Evolutionary conservation across 805 yeast species (phyloP), one percentile per base, ranked within the genome.

Genomic region (Starmera dryadoides): DNA sequence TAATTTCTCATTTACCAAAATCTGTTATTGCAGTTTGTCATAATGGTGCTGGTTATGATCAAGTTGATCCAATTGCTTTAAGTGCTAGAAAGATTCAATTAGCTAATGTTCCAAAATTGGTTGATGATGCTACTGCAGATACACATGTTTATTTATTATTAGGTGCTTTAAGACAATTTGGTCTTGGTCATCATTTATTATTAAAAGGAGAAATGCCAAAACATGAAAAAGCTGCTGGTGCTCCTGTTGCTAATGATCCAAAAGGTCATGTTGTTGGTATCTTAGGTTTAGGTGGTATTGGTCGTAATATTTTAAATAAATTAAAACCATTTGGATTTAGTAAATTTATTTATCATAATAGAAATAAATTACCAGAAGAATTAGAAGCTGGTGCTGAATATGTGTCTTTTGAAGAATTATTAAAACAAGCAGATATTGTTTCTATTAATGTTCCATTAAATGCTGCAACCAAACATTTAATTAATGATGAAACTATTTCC

Each of bases 251-350:
- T 7, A 73, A 73, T 52, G 89, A 81, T 52, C 94, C 94, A 15
- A 77, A 69, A 45, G 86, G 86, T 8, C 81, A 81, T 54, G 69
- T 69, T 16, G 80, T 87, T 18, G 96, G 96, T 36, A 79, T 87
- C 39, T 66, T 83, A 38, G 96, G 96, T 14, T 71, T 87, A 75
- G 96, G 96, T 26, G 95, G 95, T 28, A 86, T 87, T 61, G 96
- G 96, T 35, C 75, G 88, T 42, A 84, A 86, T 23, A 78, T 87
- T 38, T 71, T 86, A 39, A 76, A 78, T 47, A 73, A 91, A 49
- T 68, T 85, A 45, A 61, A 63, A 47, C 89, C 91, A 8, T 86
- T 87, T 60, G 95, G 93, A 3, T 85, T 86, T 60, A 63, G 60
- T 26, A 78, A 75, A 50, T 75, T 83, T 46, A 59, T 81, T 30